These are phyloP conservation scores for Candida rishiriensis DNA, from an alignment of 805 yeast genomes.

Conservation along the genomic window DNA sequence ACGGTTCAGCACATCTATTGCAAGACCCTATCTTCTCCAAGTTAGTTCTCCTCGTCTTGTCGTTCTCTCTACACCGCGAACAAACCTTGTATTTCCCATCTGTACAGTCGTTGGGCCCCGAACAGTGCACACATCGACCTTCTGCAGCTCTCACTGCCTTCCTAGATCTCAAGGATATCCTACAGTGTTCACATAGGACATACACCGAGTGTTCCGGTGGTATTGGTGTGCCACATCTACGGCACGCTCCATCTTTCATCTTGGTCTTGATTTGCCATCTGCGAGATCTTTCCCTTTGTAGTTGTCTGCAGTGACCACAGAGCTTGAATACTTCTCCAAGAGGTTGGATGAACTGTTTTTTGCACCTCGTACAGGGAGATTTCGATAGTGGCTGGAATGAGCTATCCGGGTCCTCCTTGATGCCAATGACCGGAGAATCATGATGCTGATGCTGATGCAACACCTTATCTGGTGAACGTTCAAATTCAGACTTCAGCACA, in stretches of 20 bases:
- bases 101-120: slow-evolving; percentile 47
- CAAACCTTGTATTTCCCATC: slow-evolving; percentile 58
- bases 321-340: slow-evolving; percentile 45
- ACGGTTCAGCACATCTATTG: slow-evolving; percentile 53
- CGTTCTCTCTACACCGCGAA: slow-evolving; percentile 57
- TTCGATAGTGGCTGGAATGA: slow-evolving; percentile 1
- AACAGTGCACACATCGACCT: slow-evolving; percentile 67
- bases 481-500: slow-evolving; percentile 21
- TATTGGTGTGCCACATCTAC: slow-evolving; percentile 56
- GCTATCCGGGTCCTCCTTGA: too few relatives aligned
- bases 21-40: slow-evolving; percentile 57
- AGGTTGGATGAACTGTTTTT: slow-evolving; percentile 50
- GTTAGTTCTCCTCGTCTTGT: slow-evolving; percentile 50
- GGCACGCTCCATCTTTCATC: slow-evolving; percentile 56
- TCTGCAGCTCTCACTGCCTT: slow-evolving; percentile 56
- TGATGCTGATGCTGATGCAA: too few relatives aligned
- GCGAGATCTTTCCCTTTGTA: slow-evolving; percentile 58
- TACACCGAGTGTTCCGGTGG: slow-evolving; percentile 46
- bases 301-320: slow-evolving; percentile 60
- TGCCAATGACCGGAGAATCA: too few relatives aligned
- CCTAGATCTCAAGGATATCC: slow-evolving; percentile 48
- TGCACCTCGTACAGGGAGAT: slow-evolving; percentile 49
- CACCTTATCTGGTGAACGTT: not conserved
- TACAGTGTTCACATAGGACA: slow-evolving; percentile 58
- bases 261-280: slow-evolving; percentile 63